A percentile compares a stretch with the other conserved stretches of the same genome.
phyloP scores from a whole-genome alignment of 78 protist genomes.

The Capsaspora owczarzaki region DNA sequence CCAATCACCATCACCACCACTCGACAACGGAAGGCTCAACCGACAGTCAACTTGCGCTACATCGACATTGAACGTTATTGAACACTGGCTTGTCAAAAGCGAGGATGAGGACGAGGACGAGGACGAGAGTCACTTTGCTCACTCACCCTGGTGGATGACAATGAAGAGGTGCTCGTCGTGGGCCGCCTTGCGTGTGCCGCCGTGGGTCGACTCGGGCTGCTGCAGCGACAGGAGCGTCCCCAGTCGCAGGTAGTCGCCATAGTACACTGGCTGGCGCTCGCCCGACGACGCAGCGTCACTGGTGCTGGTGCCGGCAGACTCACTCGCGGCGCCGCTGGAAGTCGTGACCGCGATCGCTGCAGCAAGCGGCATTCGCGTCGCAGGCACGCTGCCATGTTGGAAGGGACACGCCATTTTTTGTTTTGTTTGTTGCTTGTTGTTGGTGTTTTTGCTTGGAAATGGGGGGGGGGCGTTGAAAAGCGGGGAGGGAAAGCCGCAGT shows the following conservation, averaged over 20 bases:
- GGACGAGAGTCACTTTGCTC: no score
- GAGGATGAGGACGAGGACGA: no score
- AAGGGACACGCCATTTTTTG: background rate
- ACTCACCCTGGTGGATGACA: conserved; percentile 53
- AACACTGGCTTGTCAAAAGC: no score
- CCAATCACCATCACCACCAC: no score
- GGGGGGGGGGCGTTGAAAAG: no score
- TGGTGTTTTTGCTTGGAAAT: no score
- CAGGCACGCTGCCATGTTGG: background rate
- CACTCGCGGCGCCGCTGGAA: background rate
- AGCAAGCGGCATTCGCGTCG: background rate
- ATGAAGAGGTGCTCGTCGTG: conserved; percentile 72
- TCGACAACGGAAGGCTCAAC: no score
- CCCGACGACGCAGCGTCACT: background rate
- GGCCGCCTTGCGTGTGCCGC: conserved; percentile 43
- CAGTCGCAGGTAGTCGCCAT: conserved; percentile 51
- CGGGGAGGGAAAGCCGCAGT: no score
- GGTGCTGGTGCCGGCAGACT: background rate
- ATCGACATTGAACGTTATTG: no score
- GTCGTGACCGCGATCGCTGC: background rate
- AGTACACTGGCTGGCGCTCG: conserved; percentile 13
- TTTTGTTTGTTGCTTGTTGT: background rate
- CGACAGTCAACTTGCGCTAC: no score
- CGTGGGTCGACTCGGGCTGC: conserved; percentile 26
- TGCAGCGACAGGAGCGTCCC: conserved; percentile 31